Evolutionary conservation across 2,329 filamentous ascomycete genomes (phyloP).

Genomic region (Ophiostoma australiae): DNA sequence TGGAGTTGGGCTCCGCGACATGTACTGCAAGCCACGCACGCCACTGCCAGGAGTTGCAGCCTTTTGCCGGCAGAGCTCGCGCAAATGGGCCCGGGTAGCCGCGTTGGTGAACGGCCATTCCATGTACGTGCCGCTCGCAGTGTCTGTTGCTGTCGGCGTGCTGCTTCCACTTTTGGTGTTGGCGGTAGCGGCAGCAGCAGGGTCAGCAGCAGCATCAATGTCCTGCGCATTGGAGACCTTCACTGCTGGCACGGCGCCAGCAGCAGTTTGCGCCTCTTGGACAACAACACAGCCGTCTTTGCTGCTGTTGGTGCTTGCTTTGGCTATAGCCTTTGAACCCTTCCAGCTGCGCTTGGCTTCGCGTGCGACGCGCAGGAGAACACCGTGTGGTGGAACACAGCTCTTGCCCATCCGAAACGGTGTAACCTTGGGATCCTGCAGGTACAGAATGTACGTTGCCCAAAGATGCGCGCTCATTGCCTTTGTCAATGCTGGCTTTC

Average conservation of each 20-base stretch:
- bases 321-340: conserved; percentile 46
- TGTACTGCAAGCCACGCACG: conserved; percentile 43
- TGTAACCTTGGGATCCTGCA: conserved; percentile 63
- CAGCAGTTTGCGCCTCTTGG: background rate
- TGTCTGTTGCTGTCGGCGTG: conserved; percentile 46
- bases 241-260: background rate
- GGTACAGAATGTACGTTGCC: conserved; percentile 59
- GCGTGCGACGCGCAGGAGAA: conserved; percentile 60
- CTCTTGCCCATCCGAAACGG: conserved; percentile 60
- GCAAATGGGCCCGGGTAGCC: conserved; percentile 57
- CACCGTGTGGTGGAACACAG: conserved; percentile 59
- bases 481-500: conserved; percentile 58
- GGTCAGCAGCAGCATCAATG: conserved; percentile 18
- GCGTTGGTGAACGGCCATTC: conserved; percentile 61
- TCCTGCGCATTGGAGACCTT: background rate
- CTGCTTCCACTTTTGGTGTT: conserved; percentile 47
- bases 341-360: conserved; percentile 64
- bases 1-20: conserved; percentile 52
- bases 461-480: conserved; percentile 62
- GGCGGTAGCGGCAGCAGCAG: conserved; percentile 20
- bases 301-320: background rate
- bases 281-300: background rate
- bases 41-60: conserved; percentile 41
- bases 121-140: conserved; percentile 44
- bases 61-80: conserved; percentile 58